Conservation (phyloP, 495 filamentous ascomycete species). For the Xylaria nigripes region DNA sequence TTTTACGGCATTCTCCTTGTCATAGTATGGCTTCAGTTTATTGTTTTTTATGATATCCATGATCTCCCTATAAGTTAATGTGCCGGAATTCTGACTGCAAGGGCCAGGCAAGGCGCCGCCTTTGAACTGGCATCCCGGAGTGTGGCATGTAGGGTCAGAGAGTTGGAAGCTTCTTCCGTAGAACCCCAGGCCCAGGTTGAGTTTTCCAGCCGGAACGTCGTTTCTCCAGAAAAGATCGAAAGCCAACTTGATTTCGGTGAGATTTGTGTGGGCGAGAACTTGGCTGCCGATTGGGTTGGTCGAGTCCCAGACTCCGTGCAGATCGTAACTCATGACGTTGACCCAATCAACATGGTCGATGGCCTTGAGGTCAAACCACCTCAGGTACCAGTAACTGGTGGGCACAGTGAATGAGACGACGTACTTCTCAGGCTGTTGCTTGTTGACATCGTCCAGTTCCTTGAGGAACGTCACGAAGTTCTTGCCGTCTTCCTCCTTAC, state of each 20-base stretch:
- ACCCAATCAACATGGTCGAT: constrained; percentile 38
- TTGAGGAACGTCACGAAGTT: constrained; percentile 39
- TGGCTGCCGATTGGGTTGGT: constrained; percentile 23
- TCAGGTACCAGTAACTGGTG: constrained; percentile 47
- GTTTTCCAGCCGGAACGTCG: constrained; percentile 32
- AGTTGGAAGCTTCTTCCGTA: constrained; percentile 41
- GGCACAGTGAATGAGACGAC: constrained; percentile 39
- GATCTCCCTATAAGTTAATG: constrained; percentile 37
- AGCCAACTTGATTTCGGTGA: constrained; percentile 46
- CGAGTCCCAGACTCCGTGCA: constrained; percentile 32
- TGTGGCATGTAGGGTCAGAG: constrained; percentile 5
- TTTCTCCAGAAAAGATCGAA: constrained; percentile 47
- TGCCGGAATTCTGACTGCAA: constrained; percentile 26
- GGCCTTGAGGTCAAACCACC: constrained; percentile 40
- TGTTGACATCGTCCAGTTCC: constrained; percentile 23
- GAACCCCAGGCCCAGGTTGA: constrained; percentile 44
- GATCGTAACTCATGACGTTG: constrained; percentile 44
- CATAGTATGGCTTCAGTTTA: constrained; percentile 7
- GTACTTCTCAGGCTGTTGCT: constrained; percentile 14
- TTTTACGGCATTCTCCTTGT: constrained; percentile 31
- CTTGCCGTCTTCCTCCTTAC: constrained; percentile 27
- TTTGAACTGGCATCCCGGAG: constrained; percentile 25
- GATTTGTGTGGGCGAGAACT: constrained; percentile 44
- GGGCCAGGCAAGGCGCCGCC: constrained; percentile 21
- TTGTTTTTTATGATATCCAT: constrained; percentile 20